A percentile compares a stretch with the other conserved stretches of the same genome.
Evolutionary conservation across 495 filamentous ascomycete genomes (phyloP).

Genomic region (Staphylotrichum tortipilum): DNA sequence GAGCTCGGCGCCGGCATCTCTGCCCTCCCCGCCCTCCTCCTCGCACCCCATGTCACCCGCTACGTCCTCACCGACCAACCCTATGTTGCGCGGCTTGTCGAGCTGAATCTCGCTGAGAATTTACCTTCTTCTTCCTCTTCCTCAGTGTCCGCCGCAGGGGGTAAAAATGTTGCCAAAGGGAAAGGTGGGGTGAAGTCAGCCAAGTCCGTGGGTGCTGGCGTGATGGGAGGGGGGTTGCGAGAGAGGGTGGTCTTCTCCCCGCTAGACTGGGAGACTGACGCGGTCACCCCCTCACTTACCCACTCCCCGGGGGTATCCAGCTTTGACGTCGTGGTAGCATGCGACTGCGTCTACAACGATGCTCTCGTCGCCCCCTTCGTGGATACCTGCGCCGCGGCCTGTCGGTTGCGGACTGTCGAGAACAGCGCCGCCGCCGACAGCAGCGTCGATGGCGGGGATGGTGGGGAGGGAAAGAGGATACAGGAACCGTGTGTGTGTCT

Average conservation of each 20-base stretch:
- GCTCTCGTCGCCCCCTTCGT: conserved; percentile 73
- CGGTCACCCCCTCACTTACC: conserved; percentile 32
- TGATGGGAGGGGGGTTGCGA: not conserved
- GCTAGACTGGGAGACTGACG: conserved; percentile 65
- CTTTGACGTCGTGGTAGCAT: conserved; percentile 65
- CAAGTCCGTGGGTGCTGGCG: not conserved
- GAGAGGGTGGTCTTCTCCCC: conserved; percentile 36
- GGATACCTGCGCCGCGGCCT: conserved; percentile 73
- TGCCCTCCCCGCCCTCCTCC: conserved; percentile 57
- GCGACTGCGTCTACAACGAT: conserved; percentile 89
- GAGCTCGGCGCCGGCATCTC: conserved; percentile 88
- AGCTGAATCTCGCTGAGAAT: conserved; percentile 62
- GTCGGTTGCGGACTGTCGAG: conserved; percentile 43
- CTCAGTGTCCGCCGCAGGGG: too few relatives aligned
- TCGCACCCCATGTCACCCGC: conserved; percentile 51
- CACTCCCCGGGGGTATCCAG: conserved; percentile 17
- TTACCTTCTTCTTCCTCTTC: not conserved
- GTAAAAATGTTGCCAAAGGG: too few relatives aligned
- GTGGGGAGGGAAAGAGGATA: too few relatives aligned
- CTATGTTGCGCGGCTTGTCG: conserved; percentile 67
- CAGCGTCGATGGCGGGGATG: not conserved
- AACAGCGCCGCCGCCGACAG: not conserved
- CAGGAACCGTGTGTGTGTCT: conserved; percentile 52
- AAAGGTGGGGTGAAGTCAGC: not conserved
- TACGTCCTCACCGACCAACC: conserved; percentile 85